Conservation (phyloP, 441 rosid species). For the Populus hybrid region DNA sequence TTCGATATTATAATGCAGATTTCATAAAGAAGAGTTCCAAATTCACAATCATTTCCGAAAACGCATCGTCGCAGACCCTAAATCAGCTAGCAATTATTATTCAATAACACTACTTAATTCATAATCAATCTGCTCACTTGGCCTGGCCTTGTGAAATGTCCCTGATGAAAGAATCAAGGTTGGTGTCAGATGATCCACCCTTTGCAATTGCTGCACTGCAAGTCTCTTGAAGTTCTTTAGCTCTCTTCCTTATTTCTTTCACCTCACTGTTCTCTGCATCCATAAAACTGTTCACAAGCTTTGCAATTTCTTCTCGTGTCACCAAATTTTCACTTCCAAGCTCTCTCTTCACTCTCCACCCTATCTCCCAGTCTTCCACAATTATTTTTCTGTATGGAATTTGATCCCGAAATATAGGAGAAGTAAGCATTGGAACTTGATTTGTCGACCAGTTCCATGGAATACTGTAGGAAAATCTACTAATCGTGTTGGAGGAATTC, state of each 20-base stretch:
- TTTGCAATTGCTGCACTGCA: conserved; percentile 22
- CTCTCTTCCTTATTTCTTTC: conserved; percentile 28
- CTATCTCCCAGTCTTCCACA: conserved; percentile 19
- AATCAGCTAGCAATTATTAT: neutral
- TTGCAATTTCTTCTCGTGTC: conserved; percentile 16
- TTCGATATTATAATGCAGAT: no score
- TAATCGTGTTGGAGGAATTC: conserved; percentile 27
- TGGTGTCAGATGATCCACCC: conserved; percentile 28
- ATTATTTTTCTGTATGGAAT: conserved; percentile 29
- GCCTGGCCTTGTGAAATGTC: conserved; percentile 11
- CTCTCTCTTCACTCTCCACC: conserved; percentile 12
- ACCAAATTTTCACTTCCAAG: conserved; percentile 1
- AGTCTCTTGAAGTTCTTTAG: conserved; percentile 13
- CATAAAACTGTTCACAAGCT: conserved; percentile 26
- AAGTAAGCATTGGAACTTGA: conserved; percentile 37
- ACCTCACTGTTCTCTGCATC: conserved; percentile 27
- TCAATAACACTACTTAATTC: neutral
- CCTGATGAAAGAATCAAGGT: conserved; percentile 25
- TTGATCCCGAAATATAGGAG: conserved; percentile 44
- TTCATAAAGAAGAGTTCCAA: no score
- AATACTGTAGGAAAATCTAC: conserved; percentile 33
- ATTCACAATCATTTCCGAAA: neutral
- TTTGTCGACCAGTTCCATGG: conserved; percentile 8
- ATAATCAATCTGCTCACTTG: neutral
- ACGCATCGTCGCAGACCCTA: neutral